Percentiles rank a stretch among this genome's conserved stretches.
phyloP scores from a whole-genome alignment of 495 filamentous ascomycete genomes.

The Cairneyella variabilis region DNA sequence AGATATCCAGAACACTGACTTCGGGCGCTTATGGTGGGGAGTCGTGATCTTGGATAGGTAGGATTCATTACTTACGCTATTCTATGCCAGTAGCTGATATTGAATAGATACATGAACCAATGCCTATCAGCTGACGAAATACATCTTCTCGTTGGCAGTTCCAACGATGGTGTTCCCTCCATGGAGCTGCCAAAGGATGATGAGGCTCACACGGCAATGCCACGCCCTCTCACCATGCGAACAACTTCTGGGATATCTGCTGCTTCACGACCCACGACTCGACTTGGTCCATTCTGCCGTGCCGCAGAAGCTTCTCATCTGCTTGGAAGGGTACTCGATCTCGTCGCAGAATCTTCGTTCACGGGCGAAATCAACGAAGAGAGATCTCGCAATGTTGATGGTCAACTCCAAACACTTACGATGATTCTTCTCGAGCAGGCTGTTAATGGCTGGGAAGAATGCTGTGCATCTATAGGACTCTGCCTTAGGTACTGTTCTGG shows the following conservation, averaged over 20 bases:
- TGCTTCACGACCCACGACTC: constrained; percentile 9
- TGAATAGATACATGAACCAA: constrained; percentile 16
- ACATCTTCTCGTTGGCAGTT: constrained; percentile 7
- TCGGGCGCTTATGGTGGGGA: constrained; percentile 19
- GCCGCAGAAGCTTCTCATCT: constrained; percentile 9
- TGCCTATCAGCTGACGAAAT: constrained; percentile 10
- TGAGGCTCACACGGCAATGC: neutral
- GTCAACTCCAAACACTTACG: constrained; percentile 4
- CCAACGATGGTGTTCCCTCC: constrained; percentile 4
- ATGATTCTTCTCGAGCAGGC: constrained; percentile 13
- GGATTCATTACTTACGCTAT: neutral
- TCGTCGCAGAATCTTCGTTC: constrained; percentile 3
- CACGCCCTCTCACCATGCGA: neutral
- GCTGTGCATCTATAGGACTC: constrained; percentile 20
- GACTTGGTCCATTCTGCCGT: constrained; percentile 18
- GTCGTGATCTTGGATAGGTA: constrained; percentile 17
- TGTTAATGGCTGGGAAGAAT: constrained; percentile 21
- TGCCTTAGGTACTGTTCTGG: constrained; percentile 7
- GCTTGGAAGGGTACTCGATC: constrained; percentile 8
- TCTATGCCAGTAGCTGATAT: neutral
- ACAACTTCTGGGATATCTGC: constrained; percentile 12
- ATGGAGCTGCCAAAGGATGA: constrained; percentile 15
- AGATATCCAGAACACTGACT: constrained; percentile 14
- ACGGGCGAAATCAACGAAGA: constrained; percentile 1
- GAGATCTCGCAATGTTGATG: constrained; percentile 1